These are phyloP conservation scores for Aeminium ludgeri DNA, from an alignment of 495 filamentous ascomycete genomes.

Conservation along the genomic window DNA sequence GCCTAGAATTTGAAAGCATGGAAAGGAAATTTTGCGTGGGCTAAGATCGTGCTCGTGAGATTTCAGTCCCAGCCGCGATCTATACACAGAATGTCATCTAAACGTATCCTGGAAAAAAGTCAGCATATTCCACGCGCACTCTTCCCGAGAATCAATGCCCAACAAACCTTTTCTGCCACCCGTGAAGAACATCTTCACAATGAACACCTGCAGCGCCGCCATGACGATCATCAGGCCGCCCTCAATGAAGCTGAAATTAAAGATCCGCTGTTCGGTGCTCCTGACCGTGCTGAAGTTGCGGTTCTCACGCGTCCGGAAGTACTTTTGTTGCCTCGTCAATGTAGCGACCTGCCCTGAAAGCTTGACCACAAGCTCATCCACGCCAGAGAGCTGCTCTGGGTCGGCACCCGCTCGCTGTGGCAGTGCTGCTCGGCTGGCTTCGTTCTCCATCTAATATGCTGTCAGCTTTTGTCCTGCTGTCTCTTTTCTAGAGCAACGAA, in stretches of 20 bases:
- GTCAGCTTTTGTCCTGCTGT: not conserved
- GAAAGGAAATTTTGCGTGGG: too few relatives aligned
- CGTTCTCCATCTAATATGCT: slow-evolving; percentile 71
- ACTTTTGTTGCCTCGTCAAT: slow-evolving; percentile 93
- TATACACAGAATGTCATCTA: too few relatives aligned
- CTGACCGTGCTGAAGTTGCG: slow-evolving; percentile 95
- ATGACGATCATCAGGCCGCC: slow-evolving; percentile 83
- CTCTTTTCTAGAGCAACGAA: not conserved
- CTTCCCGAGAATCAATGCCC: too few relatives aligned
- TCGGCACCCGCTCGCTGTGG: slow-evolving; percentile 81
- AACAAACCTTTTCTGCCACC: slow-evolving; percentile 51
- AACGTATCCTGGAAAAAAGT: too few relatives aligned
- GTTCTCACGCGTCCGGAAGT: slow-evolving; percentile 98
- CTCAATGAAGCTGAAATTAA: slow-evolving; percentile 94
- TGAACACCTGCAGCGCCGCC: slow-evolving; percentile 93
- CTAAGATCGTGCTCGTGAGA: too few relatives aligned
- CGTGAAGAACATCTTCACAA: slow-evolving; percentile 98
- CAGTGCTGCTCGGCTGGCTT: slow-evolving; percentile 53
- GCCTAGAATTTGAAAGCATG: too few relatives aligned
- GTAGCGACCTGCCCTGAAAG: slow-evolving; percentile 88
- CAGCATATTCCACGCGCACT: too few relatives aligned
- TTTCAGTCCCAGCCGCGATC: too few relatives aligned
- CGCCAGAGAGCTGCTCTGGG: slow-evolving; percentile 75
- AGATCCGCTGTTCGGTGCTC: slow-evolving; percentile 86
- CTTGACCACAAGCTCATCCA: slow-evolving; percentile 95